Percentiles rank a stretch among this genome's conserved stretches.
Conservation (phyloP, 768 basidiomycete species). For the Crepidotus variabilis region DNA sequence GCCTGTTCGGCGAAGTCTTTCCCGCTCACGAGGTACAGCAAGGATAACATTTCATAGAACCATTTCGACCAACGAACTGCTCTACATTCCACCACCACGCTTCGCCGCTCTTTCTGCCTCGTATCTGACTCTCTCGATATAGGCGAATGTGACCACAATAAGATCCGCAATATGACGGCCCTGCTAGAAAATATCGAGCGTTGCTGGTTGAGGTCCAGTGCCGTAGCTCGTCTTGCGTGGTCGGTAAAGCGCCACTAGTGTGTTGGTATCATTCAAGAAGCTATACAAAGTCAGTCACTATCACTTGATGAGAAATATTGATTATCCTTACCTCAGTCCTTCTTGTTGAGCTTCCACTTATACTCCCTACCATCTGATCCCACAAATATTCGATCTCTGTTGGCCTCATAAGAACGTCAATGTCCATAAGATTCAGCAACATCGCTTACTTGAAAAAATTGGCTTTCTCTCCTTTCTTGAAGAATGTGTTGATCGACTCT, state of each 20-base stretch:
- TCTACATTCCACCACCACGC: not conserved
- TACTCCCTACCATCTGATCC: constrained; percentile 23
- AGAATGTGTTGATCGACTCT: constrained; percentile 4
- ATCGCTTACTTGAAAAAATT: constrained; percentile 13
- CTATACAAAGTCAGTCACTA: not conserved
- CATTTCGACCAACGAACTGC: no score
- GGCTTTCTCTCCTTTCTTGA: constrained; percentile 12
- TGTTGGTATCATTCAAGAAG: constrained; percentile 1
- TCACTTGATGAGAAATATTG: not conserved
- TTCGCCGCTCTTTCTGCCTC: constrained; percentile 7
- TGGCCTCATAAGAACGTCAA: no score
- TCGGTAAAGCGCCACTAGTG: constrained; percentile 5
- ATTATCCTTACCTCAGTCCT: constrained; percentile 3
- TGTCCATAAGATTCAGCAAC: not conserved
- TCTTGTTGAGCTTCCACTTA: constrained; percentile 4
- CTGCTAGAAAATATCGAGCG: constrained; percentile 12
- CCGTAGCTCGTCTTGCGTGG: not conserved
- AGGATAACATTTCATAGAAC: no score
- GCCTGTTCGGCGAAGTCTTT: no score
- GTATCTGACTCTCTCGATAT: constrained; percentile 11
- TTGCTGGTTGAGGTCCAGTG: constrained; percentile 4
- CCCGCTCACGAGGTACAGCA: no score
- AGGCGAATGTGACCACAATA: constrained; percentile 14
- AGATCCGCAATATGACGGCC: constrained; percentile 11
- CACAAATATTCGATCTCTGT: constrained; percentile 28